Base-by-base conservation (phyloP, 2,329 filamentous ascomycete species). In the Daldinia sp. region DNA sequence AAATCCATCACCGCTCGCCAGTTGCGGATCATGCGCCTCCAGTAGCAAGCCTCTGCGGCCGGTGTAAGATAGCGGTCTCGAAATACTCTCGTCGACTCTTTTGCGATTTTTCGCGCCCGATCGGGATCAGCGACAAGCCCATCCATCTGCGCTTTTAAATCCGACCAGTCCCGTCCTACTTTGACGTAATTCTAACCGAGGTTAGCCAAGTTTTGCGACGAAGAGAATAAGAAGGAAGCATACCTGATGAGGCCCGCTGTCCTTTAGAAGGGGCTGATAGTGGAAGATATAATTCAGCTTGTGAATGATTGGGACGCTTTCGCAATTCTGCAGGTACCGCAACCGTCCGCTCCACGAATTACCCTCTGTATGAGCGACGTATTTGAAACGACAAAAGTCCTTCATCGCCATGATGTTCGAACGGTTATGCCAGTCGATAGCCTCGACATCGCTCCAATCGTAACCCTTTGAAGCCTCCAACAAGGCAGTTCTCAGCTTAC, bases 41-140 rank as follows among this genome's bases (percentile, higher is more conserved):
- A 88, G 68, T 87, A 87, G 67, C 85, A 87, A 2, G 83, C 82
- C 74, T 87, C 84, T 1, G 86, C 85, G 4, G 85, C 84, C 1
- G 84, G 84, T 0, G 85, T 87, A 20, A 87, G 77, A 72, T 87
- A 88, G 6, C 83, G 78, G 70, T 87, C 84, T 2, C 85, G 80
- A 71, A 87, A 87, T 15, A 80, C 82, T 46, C 74, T 74, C 5
- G 83, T 80, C 2, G 79, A 80, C 70, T 87, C 86, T 35, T 81
- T 77, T 9, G 86, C 85, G 61, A 88, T 86, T 33, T 75, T 77
- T 71, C 84, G 79, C n/a, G 85, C 84, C 9, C 79, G 74, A 10
- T 78, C 72, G 0, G 81, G 81, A 64, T 86, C 77, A 57, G 80
- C 77, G 44, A 83, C 75, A 1, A 86, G 77, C 63, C 79, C 81